Base-by-base conservation (phyloP, 202 grass and related monocot species). In the Eragrostis tef region DNA sequence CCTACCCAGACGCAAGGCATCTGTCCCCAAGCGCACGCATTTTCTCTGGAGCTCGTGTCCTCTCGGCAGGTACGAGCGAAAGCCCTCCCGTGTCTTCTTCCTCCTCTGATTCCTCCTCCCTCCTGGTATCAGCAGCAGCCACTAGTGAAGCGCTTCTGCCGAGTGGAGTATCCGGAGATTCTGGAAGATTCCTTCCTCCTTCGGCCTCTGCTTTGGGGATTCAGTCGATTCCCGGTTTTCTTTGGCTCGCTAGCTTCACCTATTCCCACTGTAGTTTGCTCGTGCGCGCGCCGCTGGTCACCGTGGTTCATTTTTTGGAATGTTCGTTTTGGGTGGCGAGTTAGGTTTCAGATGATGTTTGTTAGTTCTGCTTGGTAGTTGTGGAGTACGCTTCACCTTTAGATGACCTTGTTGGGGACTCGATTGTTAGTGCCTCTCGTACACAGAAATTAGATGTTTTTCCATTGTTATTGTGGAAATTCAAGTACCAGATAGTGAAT, bases 11-110 rank as follows among this genome's bases (percentile, higher is more conserved):
- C 53, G 5, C 4, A 5, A 17, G 50, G n/a, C 9, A 7, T 56
- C 19, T 21, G 19, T 48, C 21, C 52, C 6, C 52, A 6, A 20
- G 52, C 19, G 17, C n/a, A 56, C 52, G 0, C n/a, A 5, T n/a
- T 46, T 11, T 71, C 44, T 62, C 29, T 53, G 2, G 6, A 52
- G 6, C 25, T 20, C 16, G 36, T 34, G 14, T 21, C 27, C 22
- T 53, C 46, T 48, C 53, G 29, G 78, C 62, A 81, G 85, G 85
- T 87, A 69, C 25, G 71, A 67, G 51, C 50, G 44, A 81, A 59
- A 22, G 12, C 4, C 62, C 4, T 39, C 49, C 16, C 43, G 16
- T 14, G 67, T 20, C 11, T 29, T 70, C 65, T 11, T 81, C 54
- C 27, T 48, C 36, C 60, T 57, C 8, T 57, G 48, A 14, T 73